Evolutionary conservation across 176 grass and related monocot species (phyloP), one percentile per base, ranked within the genome.

Genomic region (Urochloa ruziziensis): DNA sequence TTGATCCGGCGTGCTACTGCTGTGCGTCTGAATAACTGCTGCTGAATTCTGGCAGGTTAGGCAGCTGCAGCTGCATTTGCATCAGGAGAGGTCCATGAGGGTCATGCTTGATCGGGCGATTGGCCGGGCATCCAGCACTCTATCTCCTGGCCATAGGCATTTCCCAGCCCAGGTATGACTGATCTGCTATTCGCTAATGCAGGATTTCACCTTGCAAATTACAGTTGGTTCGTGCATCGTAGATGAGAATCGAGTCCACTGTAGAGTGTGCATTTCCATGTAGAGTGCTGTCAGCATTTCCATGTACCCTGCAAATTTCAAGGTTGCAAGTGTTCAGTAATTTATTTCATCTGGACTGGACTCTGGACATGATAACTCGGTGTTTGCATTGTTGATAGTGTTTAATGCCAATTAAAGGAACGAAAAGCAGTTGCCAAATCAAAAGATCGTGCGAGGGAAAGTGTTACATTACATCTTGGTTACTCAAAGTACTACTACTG

Each of bases 1-100:
- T 24, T 25, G 18, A 39, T 79, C 16, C n/a, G 6, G 1, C 80
- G 27, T 61, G 1, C 0, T 34, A 2, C 0, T 34, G 33, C n/a
- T 53, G 36, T 58, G 13, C 17, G 15, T 86, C 15, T 80, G 57
- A 53, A 19, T 63, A 64, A 27, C 27, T 42, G 58, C 83, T 83
- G 44, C 39, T 86, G 79, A 64, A 67, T 57, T 66, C 34, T 58
- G 21, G 71, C 91, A 98, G 96, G 92, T 98, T 39, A 86, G 79
- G 64, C 88, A 98, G 62, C 85, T 98, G 70, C 91, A 98, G 83
- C 85, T 94, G 51, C 75, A 98, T 77, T 80, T 98, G 83, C 91
- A 92, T 87, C 96, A 91, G 79, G 96, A 98, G 84, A 95, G 88
- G 83, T 92, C 96, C 10, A 92, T 91, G 75, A 80, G 91, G 54